Base-by-base conservation (phyloP, 2,329 filamentous ascomycete genomes). In the Emmonsiellopsis sp. region DNA sequence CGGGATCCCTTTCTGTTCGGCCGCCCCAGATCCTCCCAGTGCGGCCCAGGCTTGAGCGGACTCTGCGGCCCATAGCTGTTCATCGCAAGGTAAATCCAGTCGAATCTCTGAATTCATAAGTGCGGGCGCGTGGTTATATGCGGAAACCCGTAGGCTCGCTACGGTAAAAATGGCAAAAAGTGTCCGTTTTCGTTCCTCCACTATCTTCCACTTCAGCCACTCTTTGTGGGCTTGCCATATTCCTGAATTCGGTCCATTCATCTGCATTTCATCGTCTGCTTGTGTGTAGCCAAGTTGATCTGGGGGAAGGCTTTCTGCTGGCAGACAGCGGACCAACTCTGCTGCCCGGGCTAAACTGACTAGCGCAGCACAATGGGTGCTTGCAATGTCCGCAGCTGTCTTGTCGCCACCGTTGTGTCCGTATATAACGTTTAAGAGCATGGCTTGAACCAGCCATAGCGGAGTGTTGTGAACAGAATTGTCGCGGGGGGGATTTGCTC, bases 341-440 rank as follows among this genome's bases (percentile, higher is more conserved):
- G 92, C 90, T 35, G 90, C 89, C 65, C 91, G 86, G 3, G 92
- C 90, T 50, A 98, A 81, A 67, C 89, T 95, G 51, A 96, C 89
- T 42, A 98, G 75, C 16, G 91, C 89, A 7, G 90, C 88, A 66
- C 89, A 94, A 67, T 97, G 92, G 1, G 88, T 95, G 58, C 86
- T 91, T 1, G 92, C 92, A 63, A 95, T 94, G 66, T 96, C 90
- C 56, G 88, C 89, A 20, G 89, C 87, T 52, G 84, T 85, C 73
- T 94, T 92, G 67, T 97, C 92, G 38, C 88, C 89, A 67, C 90
- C 95, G 61, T 95, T 94, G 69, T 96, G 89, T 11, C 92, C 92
- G 66, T 95, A 97, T 13, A 96, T 87, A 38, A 97, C 88, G 66
- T 95, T 97, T 50, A 98, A 78, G 7, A 97, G 76, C 92, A 97